Base-by-base conservation (phyloP, 768 basidiomycete species). In the Leccinum disarticulatum region DNA sequence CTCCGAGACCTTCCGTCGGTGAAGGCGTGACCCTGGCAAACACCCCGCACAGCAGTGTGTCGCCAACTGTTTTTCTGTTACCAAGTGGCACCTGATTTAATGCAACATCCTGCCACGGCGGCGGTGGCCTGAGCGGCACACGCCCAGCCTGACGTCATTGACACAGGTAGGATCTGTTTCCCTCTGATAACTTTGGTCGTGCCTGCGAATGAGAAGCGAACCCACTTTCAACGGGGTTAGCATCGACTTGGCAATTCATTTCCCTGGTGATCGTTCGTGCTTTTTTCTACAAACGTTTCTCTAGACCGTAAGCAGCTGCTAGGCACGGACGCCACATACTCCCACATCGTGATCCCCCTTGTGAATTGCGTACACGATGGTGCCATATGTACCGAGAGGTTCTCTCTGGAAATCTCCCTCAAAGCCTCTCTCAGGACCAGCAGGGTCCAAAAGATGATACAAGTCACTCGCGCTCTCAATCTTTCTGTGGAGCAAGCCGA, bases 381-480 rank as follows among this genome's bases (percentile, higher is more conserved):
- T 5, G 22, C 17, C 17, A 14, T n/a, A 6, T 27, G 27, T 5
- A 56, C 25, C 3, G 7, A 50, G 46, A 38, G 27, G 9, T 48
- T 25, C 43, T 27, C 19, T 10, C 10, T 17, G 22, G 17, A 6
- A 14, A n/a, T 11, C 4, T 3, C 14, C 8, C 14, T 30, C 25
- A 25, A 6, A 19, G 14, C 3, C 38, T 17, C 9, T 30, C 28
- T 27, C 28, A n/a, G 28, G 49, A 27, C 15, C 22, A 8, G 14
- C 27, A 14, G 43, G 49, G 31, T 19, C 36, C 53, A 28, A 36
- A 13, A 47, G 17, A 68, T 68, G 66, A 11, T 48, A 19, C 27
- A 31, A 7, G 6, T 38, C 28, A 22, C 30, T 7, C 22, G 10
- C 30, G 10, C 33, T 31, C 48, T n/a, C 2, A 31, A n/a, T 4